A percentile compares a stretch with the other conserved stretches of the same genome.
phyloP scores from a whole-genome alignment of 108 stramenopile species.

The Conticribra weissflogii region DNA sequence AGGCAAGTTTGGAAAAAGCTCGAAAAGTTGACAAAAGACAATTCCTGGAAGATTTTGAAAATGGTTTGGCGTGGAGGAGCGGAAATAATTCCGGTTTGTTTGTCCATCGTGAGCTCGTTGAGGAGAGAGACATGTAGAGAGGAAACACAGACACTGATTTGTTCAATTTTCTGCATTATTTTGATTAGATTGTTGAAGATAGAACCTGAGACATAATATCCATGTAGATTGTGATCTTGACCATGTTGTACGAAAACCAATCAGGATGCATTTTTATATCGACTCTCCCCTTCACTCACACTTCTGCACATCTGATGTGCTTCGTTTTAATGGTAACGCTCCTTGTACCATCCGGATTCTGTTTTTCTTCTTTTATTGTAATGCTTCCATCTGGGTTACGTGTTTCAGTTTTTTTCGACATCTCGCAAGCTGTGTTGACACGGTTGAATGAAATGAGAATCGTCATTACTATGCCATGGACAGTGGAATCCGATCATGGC shows the following conservation, averaged over 20 bases:
- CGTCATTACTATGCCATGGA: background rate
- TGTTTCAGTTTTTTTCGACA: background rate
- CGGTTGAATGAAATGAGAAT: background rate
- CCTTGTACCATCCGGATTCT: background rate
- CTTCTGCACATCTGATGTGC: background rate
- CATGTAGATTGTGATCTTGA: background rate
- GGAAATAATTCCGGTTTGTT: slow-evolving; percentile 20
- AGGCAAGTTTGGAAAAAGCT: slow-evolving; percentile 19
- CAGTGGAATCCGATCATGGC: background rate
- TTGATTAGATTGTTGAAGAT: background rate
- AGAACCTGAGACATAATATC: too few species aligned
- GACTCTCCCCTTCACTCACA: too few species aligned
- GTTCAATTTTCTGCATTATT: background rate
- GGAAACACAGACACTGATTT: too few species aligned
- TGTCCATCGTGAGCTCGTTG: slow-evolving; percentile 21
- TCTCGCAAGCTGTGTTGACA: background rate
- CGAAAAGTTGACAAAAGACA: slow-evolving; percentile 36
- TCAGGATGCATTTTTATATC: too few species aligned
- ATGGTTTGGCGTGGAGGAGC: slow-evolving; percentile 21
- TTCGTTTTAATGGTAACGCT: background rate
- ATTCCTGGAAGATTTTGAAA: slow-evolving; percentile 41
- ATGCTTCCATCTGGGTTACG: background rate
- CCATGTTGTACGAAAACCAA: background rate
- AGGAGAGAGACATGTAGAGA: slow-evolving; percentile 12
- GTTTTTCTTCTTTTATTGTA: background rate